Evolutionary conservation across 768 basidiomycete genomes (phyloP), one percentile per base, ranked within the genome.

Genomic region (Podaxis sp.): DNA sequence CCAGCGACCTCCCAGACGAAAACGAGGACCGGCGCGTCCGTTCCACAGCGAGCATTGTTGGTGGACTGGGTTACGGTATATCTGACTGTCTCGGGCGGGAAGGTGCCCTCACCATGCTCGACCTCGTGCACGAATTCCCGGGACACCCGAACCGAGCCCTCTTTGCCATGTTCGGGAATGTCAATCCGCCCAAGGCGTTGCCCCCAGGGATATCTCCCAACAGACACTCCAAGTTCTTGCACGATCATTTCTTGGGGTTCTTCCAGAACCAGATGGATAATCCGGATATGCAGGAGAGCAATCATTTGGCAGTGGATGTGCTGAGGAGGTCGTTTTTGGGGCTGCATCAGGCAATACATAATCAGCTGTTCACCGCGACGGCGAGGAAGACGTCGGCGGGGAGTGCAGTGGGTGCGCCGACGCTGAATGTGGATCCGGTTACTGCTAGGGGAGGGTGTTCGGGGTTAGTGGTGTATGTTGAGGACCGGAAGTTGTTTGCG

Each of bases 131-230:
- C 50, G 85, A 91, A 65, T 97, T 95, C 74, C 85, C 89, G 6
- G 85, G 82, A 13, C 77, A 80, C 60, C 81, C 85, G 50, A 86
- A 87, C 68, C 91, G 95, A 70, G 93, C 93, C 11, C 78, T 99
- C 18, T 97, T 99, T 67, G 97, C 94, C 21, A 93, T 99, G 88
- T 98, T 98, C 72, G 95, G 96, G 13, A 84, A 90, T 2, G 79
- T 85, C 5, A 79, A 85, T 18, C 85, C 76, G 0, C 74, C 75
- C 1, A 75, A 74, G 37, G 64, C 70, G 5, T 63, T 78, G 11
- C 72, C 72, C 4, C 75, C 84, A 3, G 77, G 77, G 5, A 75
- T 76, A 23, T 83, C 76, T 65, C 85, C 86, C 56, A 91, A 90
- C 57, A 79, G 79, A 40, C 75, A 96, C 21, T 85, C 93, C 38